These are phyloP conservation scores for Nannizziopsis arthrosporioides DNA, from an alignment of 2,329 filamentous ascomycete genomes.

Conservation along the genomic window DNA sequence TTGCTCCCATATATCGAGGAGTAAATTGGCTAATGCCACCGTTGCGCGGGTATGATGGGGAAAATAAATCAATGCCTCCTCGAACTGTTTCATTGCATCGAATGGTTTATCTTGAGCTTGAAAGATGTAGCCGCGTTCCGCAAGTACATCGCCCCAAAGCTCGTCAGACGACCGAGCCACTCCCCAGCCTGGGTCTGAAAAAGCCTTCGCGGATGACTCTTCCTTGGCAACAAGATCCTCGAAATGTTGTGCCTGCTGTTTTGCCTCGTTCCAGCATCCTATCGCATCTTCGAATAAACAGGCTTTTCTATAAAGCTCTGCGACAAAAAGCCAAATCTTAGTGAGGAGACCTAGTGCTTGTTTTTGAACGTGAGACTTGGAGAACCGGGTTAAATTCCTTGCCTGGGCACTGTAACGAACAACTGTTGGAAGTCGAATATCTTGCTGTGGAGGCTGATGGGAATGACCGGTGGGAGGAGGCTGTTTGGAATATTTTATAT, in stretches of 20 bases:
- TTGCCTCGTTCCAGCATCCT: constrained; percentile 69
- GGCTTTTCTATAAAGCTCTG: constrained; percentile 74
- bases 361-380: constrained; percentile 41
- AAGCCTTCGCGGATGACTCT: constrained; percentile 49
- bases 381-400: constrained; percentile 39
- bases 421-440: constrained; percentile 28
- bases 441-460: constrained; percentile 35
- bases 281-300: constrained; percentile 67
- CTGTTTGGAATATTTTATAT: constrained; percentile 26
- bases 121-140: constrained; percentile 61
- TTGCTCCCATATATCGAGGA: constrained; percentile 69
- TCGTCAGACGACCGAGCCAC: constrained; percentile 70
- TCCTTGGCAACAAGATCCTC: constrained; percentile 56
- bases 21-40: constrained; percentile 68
- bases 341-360: constrained; percentile 51
- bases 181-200: constrained; percentile 61
- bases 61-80: constrained; percentile 66
- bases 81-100: constrained; percentile 63
- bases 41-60: constrained; percentile 71
- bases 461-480: constrained; percentile 27
- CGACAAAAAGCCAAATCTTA: constrained; percentile 81
- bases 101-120: constrained; percentile 52
- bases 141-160: constrained; percentile 70
- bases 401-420: constrained; percentile 32
- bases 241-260: constrained; percentile 59